Percentiles rank a stretch among this genome's conserved stretches.
Evolutionary conservation across 2,329 filamentous ascomycete genomes (phyloP).

Genomic region (Metarhizium humberi): DNA sequence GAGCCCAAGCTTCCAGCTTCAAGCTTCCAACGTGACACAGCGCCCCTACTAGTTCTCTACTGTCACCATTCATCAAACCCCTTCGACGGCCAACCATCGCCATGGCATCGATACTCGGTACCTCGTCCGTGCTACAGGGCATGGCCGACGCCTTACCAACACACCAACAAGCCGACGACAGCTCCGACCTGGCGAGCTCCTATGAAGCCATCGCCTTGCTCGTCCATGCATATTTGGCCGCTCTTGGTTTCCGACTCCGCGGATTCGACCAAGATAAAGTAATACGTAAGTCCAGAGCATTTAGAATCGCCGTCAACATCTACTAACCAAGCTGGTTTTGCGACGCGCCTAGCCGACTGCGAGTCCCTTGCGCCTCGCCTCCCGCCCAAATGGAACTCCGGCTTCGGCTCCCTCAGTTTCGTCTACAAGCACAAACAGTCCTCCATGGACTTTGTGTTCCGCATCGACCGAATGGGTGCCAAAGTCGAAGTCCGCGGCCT

Average conservation of each 20-base stretch:
- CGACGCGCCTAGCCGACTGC: slow-evolving; percentile 30
- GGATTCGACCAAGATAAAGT: slow-evolving; percentile 78
- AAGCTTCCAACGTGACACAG: no score
- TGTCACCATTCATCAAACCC: not conserved
- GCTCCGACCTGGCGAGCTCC: slow-evolving; percentile 57
- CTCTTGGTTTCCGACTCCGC: slow-evolving; percentile 69
- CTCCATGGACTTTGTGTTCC: slow-evolving; percentile 73
- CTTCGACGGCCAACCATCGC: not conserved
- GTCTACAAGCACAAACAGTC: slow-evolving; percentile 82
- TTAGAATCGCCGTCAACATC: not conserved
- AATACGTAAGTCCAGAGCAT: slow-evolving; percentile 41
- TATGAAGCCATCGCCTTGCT: slow-evolving; percentile 81
- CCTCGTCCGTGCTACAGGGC: slow-evolving; percentile 35
- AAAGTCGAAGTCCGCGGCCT: slow-evolving; percentile 80
- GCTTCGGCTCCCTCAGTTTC: slow-evolving; percentile 64
- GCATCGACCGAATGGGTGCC: slow-evolving; percentile 69
- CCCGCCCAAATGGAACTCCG: slow-evolving; percentile 71
- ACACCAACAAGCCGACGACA: slow-evolving; percentile 40
- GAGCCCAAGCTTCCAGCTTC: no score
- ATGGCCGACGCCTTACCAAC: slow-evolving; percentile 54
- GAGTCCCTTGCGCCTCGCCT: slow-evolving; percentile 52
- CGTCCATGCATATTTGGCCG: slow-evolving; percentile 72
- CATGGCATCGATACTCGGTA: slow-evolving; percentile 19
- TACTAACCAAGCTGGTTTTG: not conserved
- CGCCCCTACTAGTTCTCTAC: no score